phyloP scores from a whole-genome alignment of 805 yeast genomes.

The Cyberlindnera subsufficiens region DNA sequence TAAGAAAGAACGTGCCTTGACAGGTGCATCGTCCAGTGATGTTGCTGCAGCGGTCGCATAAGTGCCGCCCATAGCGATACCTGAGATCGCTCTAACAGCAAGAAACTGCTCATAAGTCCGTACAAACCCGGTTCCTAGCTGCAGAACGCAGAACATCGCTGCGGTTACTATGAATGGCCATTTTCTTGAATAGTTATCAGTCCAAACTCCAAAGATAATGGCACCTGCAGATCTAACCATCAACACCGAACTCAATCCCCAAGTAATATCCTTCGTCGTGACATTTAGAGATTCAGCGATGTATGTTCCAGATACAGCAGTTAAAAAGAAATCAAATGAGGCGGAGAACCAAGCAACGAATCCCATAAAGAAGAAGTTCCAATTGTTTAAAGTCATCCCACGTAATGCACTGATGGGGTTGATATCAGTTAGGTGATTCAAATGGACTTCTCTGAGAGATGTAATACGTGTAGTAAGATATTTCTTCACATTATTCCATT shows the following conservation, averaged over 20 bases:
- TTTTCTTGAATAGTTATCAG: conserved; percentile 60
- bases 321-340: conserved; percentile 64
- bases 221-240: conserved; percentile 74
- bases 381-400: conserved; percentile 34
- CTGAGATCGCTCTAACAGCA: conserved; percentile 58
- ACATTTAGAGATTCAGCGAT: conserved; percentile 45
- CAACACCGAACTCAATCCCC: conserved; percentile 69
- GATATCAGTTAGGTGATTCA: conserved; percentile 17
- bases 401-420: conserved; percentile 40
- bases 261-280: conserved; percentile 47
- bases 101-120: conserved; percentile 50
- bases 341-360: conserved; percentile 68
- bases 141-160: conserved; percentile 44
- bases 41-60: conserved; percentile 40
- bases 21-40: conserved; percentile 58
- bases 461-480: conserved; percentile 22
- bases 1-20: conserved; percentile 52
- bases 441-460: conserved; percentile 19
- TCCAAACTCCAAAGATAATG: conserved; percentile 53
- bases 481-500: not conserved
- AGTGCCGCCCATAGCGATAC: conserved; percentile 49
- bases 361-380: conserved; percentile 57
- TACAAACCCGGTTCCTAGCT: conserved; percentile 59
- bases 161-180: conserved; percentile 58
- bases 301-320: conserved; percentile 46